Conservation (phyloP, 73 alveolate genomes). For the Paramecium pentaurelia region DNA sequence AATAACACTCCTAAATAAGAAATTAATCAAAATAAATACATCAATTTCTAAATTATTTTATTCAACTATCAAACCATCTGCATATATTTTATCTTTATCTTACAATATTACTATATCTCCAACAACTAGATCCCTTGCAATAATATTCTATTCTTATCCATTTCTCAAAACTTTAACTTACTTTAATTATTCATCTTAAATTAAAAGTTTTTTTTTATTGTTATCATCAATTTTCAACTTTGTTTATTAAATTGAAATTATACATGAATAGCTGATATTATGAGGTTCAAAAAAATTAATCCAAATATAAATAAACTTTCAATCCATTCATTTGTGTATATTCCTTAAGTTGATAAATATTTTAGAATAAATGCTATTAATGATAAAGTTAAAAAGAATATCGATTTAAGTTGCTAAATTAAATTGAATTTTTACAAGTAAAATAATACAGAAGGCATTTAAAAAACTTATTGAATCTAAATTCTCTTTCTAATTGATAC, state of each 20-base stretch:
- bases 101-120: constrained; percentile 73
- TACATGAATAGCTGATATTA: constrained; percentile 65
- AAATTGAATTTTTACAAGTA: background rate
- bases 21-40: background rate
- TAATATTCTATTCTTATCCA: constrained; percentile 54
- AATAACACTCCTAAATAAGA: constrained; percentile 65
- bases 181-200: constrained; percentile 29
- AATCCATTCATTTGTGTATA: constrained; percentile 65
- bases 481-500: background rate
- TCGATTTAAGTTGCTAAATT: constrained; percentile 63
- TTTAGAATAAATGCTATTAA: constrained; percentile 61
- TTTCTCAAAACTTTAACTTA: constrained; percentile 66
- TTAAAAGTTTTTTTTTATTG: background rate
- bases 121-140: constrained; percentile 67
- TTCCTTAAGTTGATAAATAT: constrained; percentile 25
- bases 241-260: background rate
- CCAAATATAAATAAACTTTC: constrained; percentile 72
- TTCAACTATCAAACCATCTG: constrained; percentile 69
- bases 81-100: constrained; percentile 78
- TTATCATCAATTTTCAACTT: constrained; percentile 66
- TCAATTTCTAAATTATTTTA: constrained; percentile 54
- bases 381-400: constrained; percentile 68
- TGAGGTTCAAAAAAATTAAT: constrained; percentile 67
- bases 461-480: background rate
- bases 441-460: background rate